Base-by-base conservation (phyloP, 176 grass and related monocot species). In the Aegilops longissima region DNA sequence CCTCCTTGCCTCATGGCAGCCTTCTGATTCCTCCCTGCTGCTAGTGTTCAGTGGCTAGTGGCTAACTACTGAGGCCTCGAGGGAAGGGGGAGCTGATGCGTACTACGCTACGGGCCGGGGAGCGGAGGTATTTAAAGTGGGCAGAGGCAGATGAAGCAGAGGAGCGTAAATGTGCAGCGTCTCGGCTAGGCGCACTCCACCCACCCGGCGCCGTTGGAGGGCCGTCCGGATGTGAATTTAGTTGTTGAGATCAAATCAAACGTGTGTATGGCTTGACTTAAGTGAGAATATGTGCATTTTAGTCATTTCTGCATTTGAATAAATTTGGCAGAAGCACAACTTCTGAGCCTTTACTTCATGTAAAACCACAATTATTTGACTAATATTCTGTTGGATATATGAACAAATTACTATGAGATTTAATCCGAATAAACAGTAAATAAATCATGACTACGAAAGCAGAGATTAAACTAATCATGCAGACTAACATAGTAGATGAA, bases 101-200 rank as follows among this genome's bases (percentile, higher is more conserved):
- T 34, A 76, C 81, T 44, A 34, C 51, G 61, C 83, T 70, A 78
- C 72, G 21, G 71, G 24, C 11, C 4, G 44, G 73, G 59, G 47
- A 73, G 66, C 51, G 69, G 68, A 20, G 81, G 85, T 76, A 84
- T 88, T 88, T 91, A 88, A 91, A 25, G 40, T 76, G 42, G 72
- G 52, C 51, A 21, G 77, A 70, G 61, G 63, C 13, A 72, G 24
- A 75, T 29, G 27, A 29, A 23, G 29, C 47, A 40, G 77, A 51
- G 29, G 29, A 62, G 62, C 44, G 81, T 91, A 81, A 88, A 91
- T 87, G 81, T 61, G 75, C 75, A 74, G 21, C 35, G 58, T 35
- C 79, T 80, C 74, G 35, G 85, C 84, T 87, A 74, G 84, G 68
- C 52, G 85, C 76, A 61, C 80, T 66, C 85, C 84, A 84, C 58